These are phyloP conservation scores for Lentinula lateritia DNA, from an alignment of 768 basidiomycete genomes.

Conservation along the genomic window DNA sequence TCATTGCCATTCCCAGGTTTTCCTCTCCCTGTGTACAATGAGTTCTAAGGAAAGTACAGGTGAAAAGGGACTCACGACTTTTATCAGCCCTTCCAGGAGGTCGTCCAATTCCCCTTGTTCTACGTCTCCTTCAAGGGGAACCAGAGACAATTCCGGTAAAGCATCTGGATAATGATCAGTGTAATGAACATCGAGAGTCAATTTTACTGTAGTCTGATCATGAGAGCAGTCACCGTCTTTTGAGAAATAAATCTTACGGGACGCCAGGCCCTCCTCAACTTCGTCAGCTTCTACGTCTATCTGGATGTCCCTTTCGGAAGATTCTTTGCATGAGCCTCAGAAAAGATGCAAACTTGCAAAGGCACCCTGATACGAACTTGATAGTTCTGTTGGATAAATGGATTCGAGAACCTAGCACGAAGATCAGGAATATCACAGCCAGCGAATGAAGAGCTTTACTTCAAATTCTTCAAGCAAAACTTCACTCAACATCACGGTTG, in stretches of 20 bases:
- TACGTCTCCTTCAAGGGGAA: slow-evolving; percentile 52
- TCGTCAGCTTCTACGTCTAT: slow-evolving; percentile 90
- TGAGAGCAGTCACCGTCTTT: slow-evolving; percentile 7
- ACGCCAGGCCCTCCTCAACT: slow-evolving; percentile 53
- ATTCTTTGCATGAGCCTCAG: slow-evolving; percentile 65
- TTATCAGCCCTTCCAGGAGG: slow-evolving; percentile 52
- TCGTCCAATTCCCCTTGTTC: slow-evolving; percentile 49
- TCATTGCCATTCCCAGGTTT: slow-evolving; percentile 95
- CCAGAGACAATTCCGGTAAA: slow-evolving; percentile 67
- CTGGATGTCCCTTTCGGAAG: slow-evolving; percentile 75
- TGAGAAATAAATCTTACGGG: slow-evolving; percentile 34
- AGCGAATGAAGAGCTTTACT: slow-evolving; percentile 36
- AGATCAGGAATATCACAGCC: background rate
- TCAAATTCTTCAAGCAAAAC: slow-evolving; percentile 86
- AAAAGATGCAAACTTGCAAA: slow-evolving; percentile 21
- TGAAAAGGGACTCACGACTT: slow-evolving; percentile 39
- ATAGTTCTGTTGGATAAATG: slow-evolving; percentile 91
- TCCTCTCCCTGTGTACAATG: slow-evolving; percentile 58
- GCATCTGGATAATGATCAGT: slow-evolving; percentile 79
- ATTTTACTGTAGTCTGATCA: slow-evolving; percentile 49
- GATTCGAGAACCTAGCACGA: slow-evolving; percentile 76
- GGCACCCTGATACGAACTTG: slow-evolving; percentile 60
- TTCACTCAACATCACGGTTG: slow-evolving; percentile 52
- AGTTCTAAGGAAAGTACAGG: background rate
- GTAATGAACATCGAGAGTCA: slow-evolving; percentile 73